Base-by-base conservation (phyloP, 2,329 filamentous ascomycete species). In the Huntiella bhutanensis region DNA sequence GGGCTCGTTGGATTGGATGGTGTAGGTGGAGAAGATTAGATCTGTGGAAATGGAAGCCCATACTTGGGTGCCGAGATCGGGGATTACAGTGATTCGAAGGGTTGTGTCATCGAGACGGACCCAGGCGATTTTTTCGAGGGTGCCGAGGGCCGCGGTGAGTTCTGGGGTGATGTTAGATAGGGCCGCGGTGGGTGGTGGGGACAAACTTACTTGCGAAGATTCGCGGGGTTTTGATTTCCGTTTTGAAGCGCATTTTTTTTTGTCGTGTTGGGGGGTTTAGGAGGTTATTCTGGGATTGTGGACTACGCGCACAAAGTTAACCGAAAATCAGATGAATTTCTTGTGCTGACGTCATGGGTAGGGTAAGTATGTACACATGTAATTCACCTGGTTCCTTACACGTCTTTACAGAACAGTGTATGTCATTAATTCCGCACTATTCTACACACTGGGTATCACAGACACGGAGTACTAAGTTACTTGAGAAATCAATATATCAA, bases 1-100 rank as follows among this genome's bases (percentile, higher is more conserved):
- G 35, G 68, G 67, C 41, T 86, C 80, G 43, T 82, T 82, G 43
- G 87, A 94, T 60, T 94, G 81, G 54, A 96, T 78, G 46, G 77
- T 75, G 65, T 92, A 94, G 53, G 70, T 68, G 58, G 86, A 73
- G 61, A 98, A 96, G 55, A 98, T 85, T 54, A 85, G 78, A 57
- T 93, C 83, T 70, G 82, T 73, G 17, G 66, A 63, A 19, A 78
- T 63, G 40, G 70, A 73, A 37, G 86, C 84, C 91, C 91, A 98
- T 46, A 96, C 88, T 68, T 96, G 88, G 6, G 85, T 92, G 50
- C 91, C 88, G 56, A 83, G 80, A 59, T 95, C 86, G 1, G 91
- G 87, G 51, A 96, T 88, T 56, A 96, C 83, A 50, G 91, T 96
- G 64, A 98, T 94, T 54, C 87, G 86, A 48, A 88, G 79, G 47